Evolutionary conservation across 768 basidiomycete genomes (phyloP).

Genomic region (Peribolospora baueri): DNA sequence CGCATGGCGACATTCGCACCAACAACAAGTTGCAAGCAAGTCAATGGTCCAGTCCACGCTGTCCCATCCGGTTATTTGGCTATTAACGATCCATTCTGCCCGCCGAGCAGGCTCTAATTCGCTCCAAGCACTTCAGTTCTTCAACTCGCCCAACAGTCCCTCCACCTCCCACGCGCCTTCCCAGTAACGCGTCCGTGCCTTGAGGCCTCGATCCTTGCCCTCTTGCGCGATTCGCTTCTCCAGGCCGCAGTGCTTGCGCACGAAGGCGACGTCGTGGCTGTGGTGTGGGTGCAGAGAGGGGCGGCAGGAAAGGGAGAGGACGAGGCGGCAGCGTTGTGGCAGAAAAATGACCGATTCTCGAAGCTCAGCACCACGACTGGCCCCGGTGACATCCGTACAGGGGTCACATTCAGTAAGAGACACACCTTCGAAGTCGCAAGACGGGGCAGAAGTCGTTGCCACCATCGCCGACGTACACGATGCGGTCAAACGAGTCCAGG

Average conservation of each 20-base stretch:
- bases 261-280: slow-evolving; percentile 64
- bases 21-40: too few species aligned
- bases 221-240: slow-evolving; percentile 53
- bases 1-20: too few species aligned
- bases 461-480: slow-evolving; percentile 84
- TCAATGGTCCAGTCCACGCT: too few species aligned
- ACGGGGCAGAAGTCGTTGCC: slow-evolving; percentile 87
- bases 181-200: slow-evolving; percentile 59
- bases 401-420: background rate
- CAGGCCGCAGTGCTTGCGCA: slow-evolving; percentile 52
- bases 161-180: slow-evolving; percentile 91
- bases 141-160: slow-evolving; percentile 32
- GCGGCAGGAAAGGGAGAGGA: background rate
- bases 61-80: too few species aligned
- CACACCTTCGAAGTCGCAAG: slow-evolving; percentile 47
- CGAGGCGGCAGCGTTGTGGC: background rate
- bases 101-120: too few species aligned
- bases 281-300: background rate
- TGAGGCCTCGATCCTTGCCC: slow-evolving; percentile 37
- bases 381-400: background rate
- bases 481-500: slow-evolving; percentile 35
- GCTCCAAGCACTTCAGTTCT: too few species aligned
- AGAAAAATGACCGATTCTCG: background rate
- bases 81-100: too few species aligned
- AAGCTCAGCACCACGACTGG: background rate